Evolutionary conservation across 257 asterid species (phyloP).

Genomic region (Cynanchum wilfordii): DNA sequence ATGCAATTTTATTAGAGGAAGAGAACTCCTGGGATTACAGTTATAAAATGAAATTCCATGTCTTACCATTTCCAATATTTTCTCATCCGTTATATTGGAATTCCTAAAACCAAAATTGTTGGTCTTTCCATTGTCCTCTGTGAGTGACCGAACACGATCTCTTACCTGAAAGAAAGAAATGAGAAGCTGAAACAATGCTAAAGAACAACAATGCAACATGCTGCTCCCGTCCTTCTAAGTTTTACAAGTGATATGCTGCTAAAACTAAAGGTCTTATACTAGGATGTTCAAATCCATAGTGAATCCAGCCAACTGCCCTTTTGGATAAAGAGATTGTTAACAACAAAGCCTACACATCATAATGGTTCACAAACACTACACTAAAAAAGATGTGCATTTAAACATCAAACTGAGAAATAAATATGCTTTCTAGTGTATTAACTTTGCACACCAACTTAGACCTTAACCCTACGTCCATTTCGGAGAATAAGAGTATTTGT

Average conservation of each 20-base stretch:
- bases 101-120: constrained; percentile 41
- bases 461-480: neutral
- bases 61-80: constrained; percentile 55
- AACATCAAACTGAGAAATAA: neutral
- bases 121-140: constrained; percentile 33
- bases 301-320: neutral
- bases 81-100: constrained; percentile 42
- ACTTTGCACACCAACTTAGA: neutral
- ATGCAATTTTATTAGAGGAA: neutral
- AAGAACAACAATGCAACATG: neutral
- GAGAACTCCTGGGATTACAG: neutral
- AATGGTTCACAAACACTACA: neutral
- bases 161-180: constrained; percentile 48
- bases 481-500: neutral
- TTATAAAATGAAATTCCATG: neutral
- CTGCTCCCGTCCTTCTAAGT: neutral
- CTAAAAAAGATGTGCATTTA: neutral
- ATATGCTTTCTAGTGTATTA: neutral
- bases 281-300: neutral
- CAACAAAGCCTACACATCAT: neutral
- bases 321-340: neutral
- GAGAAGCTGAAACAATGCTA: constrained; percentile 2
- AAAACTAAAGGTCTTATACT: neutral
- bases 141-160: constrained; percentile 14
- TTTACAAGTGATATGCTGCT: neutral